Percentiles rank a stretch among this genome's conserved stretches.
These are phyloP conservation scores for Neoscytalidium dimidiatum DNA, from an alignment of 2,329 filamentous ascomycete species.

Conservation along the genomic window DNA sequence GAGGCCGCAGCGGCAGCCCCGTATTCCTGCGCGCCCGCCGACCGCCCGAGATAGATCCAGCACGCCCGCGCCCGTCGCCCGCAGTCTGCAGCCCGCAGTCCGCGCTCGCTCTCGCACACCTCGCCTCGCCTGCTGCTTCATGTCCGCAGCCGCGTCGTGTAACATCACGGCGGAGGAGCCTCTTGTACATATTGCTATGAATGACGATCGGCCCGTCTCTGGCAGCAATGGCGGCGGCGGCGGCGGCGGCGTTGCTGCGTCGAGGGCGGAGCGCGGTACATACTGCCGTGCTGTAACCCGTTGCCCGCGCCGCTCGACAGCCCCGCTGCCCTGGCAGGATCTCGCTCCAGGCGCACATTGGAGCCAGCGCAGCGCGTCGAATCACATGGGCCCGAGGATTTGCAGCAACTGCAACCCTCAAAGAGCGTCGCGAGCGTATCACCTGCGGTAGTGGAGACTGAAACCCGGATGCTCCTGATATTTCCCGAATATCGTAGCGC, in stretches of 20 bases:
- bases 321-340: not conserved
- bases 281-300: not conserved
- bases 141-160: not conserved
- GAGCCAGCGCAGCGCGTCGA: conserved; percentile 3
- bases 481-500: conserved; percentile 14
- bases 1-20: conserved; percentile 2
- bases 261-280: not conserved
- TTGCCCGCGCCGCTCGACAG: not conserved
- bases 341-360: not conserved
- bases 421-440: not conserved
- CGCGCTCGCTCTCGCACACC: not conserved
- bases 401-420: not conserved
- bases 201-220: not conserved
- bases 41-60: conserved; percentile 6
- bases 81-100: no score
- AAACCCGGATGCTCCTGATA: conserved; percentile 11
- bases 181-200: not conserved
- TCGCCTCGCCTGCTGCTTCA: conserved; percentile 7
- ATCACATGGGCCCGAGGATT: conserved; percentile 1
- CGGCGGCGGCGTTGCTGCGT: not conserved
- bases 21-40: conserved; percentile 4
- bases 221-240: no score
- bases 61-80: not conserved
- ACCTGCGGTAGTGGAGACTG: conserved; percentile 7
- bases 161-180: not conserved